phyloP scores from a whole-genome alignment of 768 basidiomycete species.

The Termitomyces bulborhizus region DNA sequence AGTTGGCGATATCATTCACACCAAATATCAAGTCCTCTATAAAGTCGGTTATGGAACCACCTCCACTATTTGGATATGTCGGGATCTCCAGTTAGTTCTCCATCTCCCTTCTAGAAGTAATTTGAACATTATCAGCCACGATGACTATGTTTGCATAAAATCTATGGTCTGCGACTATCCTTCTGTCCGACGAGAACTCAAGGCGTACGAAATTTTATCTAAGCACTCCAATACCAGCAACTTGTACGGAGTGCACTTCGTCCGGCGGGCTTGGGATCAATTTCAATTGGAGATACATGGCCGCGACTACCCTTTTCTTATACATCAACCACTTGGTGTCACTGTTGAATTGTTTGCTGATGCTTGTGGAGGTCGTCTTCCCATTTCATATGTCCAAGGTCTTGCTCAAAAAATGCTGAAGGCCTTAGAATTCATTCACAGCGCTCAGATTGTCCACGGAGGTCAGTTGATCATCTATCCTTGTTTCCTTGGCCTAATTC shows the following conservation, averaged over 20 bases:
- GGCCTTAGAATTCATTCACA: neutral
- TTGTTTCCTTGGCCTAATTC: neutral
- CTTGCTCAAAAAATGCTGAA: neutral
- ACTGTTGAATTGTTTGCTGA: neutral
- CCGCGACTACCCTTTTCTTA: neutral
- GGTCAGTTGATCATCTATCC: neutral
- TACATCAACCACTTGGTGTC: neutral
- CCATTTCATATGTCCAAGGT: neutral
- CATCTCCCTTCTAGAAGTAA: neutral
- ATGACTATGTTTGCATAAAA: constrained; percentile 1
- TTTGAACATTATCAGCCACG: neutral
- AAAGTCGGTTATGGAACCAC: neutral
- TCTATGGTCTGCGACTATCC: neutral
- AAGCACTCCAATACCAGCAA: neutral
- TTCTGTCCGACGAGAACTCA: neutral
- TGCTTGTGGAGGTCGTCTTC: neutral
- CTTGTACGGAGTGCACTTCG: neutral
- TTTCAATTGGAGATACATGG: neutral
- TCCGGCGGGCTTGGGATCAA: neutral
- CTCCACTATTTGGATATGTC: neutral
- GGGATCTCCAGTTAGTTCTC: neutral
- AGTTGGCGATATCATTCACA: neutral
- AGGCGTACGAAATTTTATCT: neutral
- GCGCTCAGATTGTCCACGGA: neutral
- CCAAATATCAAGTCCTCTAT: constrained; percentile 1